These are phyloP conservation scores for Fagopyrum esculentum DNA, from an alignment of 148 eudicot species.

Conservation along the genomic window DNA sequence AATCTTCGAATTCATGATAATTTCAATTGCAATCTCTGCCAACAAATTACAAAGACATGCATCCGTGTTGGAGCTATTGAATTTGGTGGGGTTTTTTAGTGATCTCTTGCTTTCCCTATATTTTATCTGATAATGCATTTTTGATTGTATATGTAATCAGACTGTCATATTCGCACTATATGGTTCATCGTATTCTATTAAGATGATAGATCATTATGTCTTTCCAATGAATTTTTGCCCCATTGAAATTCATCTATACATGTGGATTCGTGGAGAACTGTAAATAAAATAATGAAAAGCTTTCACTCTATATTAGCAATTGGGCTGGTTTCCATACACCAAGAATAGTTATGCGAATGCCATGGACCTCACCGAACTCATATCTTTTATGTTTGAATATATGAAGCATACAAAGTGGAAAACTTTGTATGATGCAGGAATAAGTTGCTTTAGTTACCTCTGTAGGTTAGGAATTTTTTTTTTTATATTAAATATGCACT, in stretches of 20 bases:
- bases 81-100: conserved; percentile 38
- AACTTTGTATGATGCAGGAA: not conserved
- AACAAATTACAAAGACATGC: conserved; percentile 76
- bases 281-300: not conserved
- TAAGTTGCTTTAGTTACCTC: not conserved
- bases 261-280: not conserved
- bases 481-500: not conserved
- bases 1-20: conserved; percentile 82
- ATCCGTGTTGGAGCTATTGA: conserved; percentile 66
- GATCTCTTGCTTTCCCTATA: not conserved
- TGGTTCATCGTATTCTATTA: not conserved
- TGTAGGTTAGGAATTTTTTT: not conserved
- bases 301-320: not conserved
- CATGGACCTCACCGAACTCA: not conserved
- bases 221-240: not conserved
- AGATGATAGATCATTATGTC: not conserved
- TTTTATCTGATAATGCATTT: not conserved
- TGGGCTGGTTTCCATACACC: not conserved
- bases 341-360: not conserved
- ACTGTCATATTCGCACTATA: not conserved
- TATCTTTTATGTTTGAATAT: not conserved
- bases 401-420: not conserved
- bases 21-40: conserved; percentile 68
- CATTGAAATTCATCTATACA: not conserved
- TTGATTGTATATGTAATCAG: not conserved